Percentiles rank a stretch among this genome's conserved stretches.
Evolutionary conservation across 2,329 filamentous ascomycete genomes (phyloP).

Genomic region (Tolypocladium paradoxum): DNA sequence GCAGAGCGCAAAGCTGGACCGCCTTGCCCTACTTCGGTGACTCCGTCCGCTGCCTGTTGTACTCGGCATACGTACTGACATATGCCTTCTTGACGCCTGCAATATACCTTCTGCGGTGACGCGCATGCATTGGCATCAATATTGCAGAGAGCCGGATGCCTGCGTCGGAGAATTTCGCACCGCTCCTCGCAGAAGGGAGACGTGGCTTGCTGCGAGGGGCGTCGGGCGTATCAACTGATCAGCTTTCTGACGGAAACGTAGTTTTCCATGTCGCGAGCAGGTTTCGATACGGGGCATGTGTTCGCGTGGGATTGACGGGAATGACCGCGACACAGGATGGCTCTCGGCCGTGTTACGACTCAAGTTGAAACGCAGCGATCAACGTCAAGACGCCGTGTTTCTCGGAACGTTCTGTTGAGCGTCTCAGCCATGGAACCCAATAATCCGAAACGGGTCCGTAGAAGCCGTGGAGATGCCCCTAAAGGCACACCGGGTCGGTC

Average conservation of each 20-base stretch:
- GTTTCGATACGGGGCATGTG: neutral
- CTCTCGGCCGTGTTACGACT: neutral
- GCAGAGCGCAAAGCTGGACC: neutral
- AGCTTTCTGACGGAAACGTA: neutral
- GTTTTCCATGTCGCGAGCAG: neutral
- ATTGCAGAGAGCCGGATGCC: too few relatives aligned
- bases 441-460: neutral
- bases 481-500: neutral
- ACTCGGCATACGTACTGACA: neutral
- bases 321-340: neutral
- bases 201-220: neutral
- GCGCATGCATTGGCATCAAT: too few relatives aligned
- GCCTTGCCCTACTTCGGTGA: neutral
- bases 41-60: neutral
- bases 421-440: neutral
- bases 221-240: neutral
- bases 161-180: too few relatives aligned
- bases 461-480: neutral
- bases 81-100: neutral
- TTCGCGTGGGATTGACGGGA: neutral
- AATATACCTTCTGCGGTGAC: neutral
- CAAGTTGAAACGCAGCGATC: neutral
- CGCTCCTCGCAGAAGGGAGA: too few relatives aligned
- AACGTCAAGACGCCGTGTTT: neutral
- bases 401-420: neutral